Evolutionary conservation across 1,284 basidiomycete genomes (phyloP).

Genomic region (Ustilago xerochloae): DNA sequence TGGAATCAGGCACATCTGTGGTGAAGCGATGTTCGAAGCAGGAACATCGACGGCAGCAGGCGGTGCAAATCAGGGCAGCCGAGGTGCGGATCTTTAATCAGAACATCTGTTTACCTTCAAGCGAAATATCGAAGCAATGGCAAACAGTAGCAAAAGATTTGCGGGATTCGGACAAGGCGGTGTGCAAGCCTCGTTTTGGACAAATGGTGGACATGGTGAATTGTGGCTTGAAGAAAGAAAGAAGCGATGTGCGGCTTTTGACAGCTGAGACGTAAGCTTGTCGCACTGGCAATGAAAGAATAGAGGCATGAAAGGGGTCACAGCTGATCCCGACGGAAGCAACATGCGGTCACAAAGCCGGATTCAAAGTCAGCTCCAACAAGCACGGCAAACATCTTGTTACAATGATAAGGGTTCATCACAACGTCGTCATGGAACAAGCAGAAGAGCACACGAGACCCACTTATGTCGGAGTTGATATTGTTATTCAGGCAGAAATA

Average conservation of each 20-base stretch:
- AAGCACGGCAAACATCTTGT: too few relatives aligned
- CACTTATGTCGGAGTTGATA: not conserved
- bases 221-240: not conserved
- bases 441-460: not conserved
- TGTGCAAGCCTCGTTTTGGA: not conserved
- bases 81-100: constrained; percentile 8
- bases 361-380: constrained; percentile 21
- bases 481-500: not conserved
- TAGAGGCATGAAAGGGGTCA: not conserved
- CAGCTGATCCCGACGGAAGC: constrained; percentile 43
- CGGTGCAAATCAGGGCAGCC: constrained; percentile 2
- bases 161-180: constrained; percentile 1
- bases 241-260: constrained; percentile 3
- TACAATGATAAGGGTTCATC: not conserved
- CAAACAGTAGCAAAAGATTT: too few relatives aligned
- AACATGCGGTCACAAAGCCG: constrained; percentile 10
- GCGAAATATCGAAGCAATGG: not conserved
- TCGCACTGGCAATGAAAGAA: not conserved
- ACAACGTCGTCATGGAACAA: not conserved
- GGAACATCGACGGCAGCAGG: not conserved
- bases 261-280: constrained; percentile 11
- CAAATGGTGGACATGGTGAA: not conserved
- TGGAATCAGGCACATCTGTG: not conserved
- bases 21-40: not conserved
- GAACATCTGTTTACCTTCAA: not conserved